Evolutionary conservation across 441 rosid species (phyloP), one percentile per base, ranked within the genome.

Genomic region (Pelargonium cotyledonis): DNA sequence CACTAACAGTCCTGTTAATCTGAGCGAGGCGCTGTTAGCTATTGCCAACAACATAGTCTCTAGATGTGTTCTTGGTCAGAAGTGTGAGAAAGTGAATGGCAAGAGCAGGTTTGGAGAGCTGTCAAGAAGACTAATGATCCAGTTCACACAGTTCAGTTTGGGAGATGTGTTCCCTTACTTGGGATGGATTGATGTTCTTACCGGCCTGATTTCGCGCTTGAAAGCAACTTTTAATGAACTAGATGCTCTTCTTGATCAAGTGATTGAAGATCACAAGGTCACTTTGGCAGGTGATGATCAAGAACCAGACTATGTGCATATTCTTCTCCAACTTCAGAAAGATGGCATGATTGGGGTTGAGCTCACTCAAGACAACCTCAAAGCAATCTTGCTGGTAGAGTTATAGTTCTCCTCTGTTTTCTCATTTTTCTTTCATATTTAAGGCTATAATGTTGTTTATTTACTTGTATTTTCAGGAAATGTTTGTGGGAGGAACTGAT

Each of bases 381-480:
- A n/a, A n/a, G n/a, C n/a, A n/a, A n/a, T n/a, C n/a, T n/a, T n/a
- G n/a, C n/a, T n/a, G n/a, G n/a, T n/a, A n/a, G n/a, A n/a, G n/a
- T n/a, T n/a, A n/a, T n/a, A n/a, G n/a, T n/a, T n/a, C n/a, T n/a
- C n/a, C n/a, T n/a, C n/a, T n/a, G n/a, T n/a, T n/a, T n/a, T n/a
- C n/a, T n/a, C n/a, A n/a, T n/a, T n/a, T n/a, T n/a, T n/a, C n/a
- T n/a, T n/a, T n/a, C n/a, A n/a, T n/a, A n/a, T n/a, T n/a, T n/a
- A n/a, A n/a, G n/a, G n/a, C n/a, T n/a, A n/a, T n/a, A n/a, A n/a
- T n/a, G n/a, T n/a, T n/a, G n/a, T n/a, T n/a, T n/a, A n/a, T n/a
- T n/a, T n/a, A n/a, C n/a, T n/a, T n/a, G n/a, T n/a, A n/a, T n/a
- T 23, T 60, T 44, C 73, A 79, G 86, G 82, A 82, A 68, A 68